Base-by-base conservation (phyloP, 1,284 basidiomycete species). In the Cerioporus squamosus region DNA sequence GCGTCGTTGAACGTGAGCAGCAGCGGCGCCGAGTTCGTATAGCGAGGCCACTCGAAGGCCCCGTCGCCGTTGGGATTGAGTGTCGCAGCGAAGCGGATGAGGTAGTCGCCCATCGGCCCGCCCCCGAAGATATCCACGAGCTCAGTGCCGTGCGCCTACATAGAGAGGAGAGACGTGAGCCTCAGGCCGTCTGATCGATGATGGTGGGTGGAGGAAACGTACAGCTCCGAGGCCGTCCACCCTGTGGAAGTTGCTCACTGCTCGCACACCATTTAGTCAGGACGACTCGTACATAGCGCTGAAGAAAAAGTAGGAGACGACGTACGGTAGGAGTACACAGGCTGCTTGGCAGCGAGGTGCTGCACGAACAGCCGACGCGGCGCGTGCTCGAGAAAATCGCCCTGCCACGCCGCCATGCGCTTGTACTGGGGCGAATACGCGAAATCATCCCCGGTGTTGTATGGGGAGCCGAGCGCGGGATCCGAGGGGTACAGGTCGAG, bases 341-440 rank as follows among this genome's bases (percentile, higher is more conserved):
- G 72, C 60, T 82, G 81, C 44, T 76, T 77, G 0, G 65, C 70
- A 0, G 79, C 73, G 1, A 70, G 71, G 20, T 73, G 66, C 43
- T 79, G 36, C 1, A 62, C 33, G 22, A 66, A 60, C 14, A 66
- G 33, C 4, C 65, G 52, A 20, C 82, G 71, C 1, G 81, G 80
- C 0, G 74, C 81, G 48, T 84, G 80, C 66, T 84, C 82, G 0
- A 78, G 70, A 3, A 68, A 68, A 57, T 85, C 84, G 0, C 82
- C 83, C 42, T 72, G 71, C 62, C 84, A 71, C 0, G 82, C 73
- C 9, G 82, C 77, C 3, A 84, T 67, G n/a, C 83, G 73, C 69
- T 85, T 82, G 71, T 73, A 84, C 51, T 84, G 74, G 0, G 78
- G 79, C 0, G 77, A 75, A 18, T 82, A 61, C 0, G 71, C 72